Evolutionary conservation across 345 rosid genomes (phyloP).

Genomic region (Pistacia vera): DNA sequence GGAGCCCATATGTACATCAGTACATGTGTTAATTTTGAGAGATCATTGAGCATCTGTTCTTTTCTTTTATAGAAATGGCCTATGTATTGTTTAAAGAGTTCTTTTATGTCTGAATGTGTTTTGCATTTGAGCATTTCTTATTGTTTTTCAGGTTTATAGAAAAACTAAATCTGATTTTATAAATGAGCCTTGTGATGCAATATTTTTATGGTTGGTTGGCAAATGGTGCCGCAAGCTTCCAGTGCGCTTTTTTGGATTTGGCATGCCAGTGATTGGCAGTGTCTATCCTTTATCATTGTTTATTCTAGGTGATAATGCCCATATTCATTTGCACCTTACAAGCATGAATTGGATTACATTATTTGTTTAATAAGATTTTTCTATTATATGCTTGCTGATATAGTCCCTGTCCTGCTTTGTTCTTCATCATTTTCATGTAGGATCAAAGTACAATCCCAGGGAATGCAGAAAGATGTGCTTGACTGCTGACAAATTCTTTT

Average conservation of each 20-base stretch:
- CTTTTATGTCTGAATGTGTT: background rate
- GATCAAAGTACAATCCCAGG: slow-evolving; percentile 27
- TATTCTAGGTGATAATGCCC: background rate
- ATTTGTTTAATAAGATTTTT: background rate
- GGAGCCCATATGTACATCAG: no score
- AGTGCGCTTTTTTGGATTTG: background rate
- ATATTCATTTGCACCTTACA: background rate
- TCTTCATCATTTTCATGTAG: slow-evolving; percentile 14
- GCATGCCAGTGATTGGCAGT: background rate
- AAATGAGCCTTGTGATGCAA: background rate
- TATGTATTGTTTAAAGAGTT: background rate
- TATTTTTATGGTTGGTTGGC: background rate
- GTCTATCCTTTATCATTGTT: background rate
- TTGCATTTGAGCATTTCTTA: background rate
- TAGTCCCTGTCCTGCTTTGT: background rate
- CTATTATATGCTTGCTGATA: background rate
- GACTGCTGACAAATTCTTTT: slow-evolving; percentile 23
- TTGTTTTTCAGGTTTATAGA: background rate
- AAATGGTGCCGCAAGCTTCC: background rate
- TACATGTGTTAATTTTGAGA: no score
- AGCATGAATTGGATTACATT: background rate
- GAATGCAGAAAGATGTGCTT: slow-evolving; percentile 59
- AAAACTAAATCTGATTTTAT: background rate
- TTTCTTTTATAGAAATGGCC: background rate
- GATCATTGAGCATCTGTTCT: background rate